Conservation (phyloP, 2,329 filamentous ascomycete genomes). For the Allantophomopsis cytisporea region DNA sequence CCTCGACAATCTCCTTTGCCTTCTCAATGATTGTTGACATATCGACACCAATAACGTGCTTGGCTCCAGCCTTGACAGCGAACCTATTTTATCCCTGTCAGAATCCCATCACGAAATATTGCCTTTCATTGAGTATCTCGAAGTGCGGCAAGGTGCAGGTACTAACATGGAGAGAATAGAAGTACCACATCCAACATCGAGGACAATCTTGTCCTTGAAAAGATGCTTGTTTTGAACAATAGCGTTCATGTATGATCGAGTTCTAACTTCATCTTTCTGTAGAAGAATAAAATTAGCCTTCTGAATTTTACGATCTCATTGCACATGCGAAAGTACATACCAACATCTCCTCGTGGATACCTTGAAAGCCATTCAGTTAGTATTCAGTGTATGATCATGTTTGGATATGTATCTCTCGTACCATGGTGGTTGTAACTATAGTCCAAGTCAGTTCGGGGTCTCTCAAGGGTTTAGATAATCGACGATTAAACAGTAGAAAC, state of each 20-base stretch:
- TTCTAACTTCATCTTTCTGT: constrained; percentile 97
- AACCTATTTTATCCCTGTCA: constrained; percentile 54
- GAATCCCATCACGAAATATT: too few relatives aligned
- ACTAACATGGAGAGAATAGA: constrained; percentile 95
- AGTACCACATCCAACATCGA: constrained; percentile 95
- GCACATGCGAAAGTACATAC: constrained; percentile 38
- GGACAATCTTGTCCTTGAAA: constrained; percentile 84
- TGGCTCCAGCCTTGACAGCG: constrained; percentile 87
- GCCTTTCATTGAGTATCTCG: neutral
- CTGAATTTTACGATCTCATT: constrained; percentile 3
- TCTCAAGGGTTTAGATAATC: neutral
- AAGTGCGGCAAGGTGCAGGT: constrained; percentile 5
- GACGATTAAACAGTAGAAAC: constrained; percentile 6
- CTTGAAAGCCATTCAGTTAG: constrained; percentile 26
- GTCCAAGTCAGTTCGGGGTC: constrained; percentile 9
- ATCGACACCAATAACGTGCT: constrained; percentile 97
- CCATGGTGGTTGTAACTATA: constrained; percentile 94
- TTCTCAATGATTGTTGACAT: constrained; percentile 99
- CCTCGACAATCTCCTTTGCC: constrained; percentile 84
- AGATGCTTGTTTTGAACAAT: constrained; percentile 95
- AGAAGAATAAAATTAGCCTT: constrained; percentile 9
- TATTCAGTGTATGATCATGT: constrained; percentile 1
- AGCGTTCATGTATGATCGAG: constrained; percentile 89
- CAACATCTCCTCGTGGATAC: constrained; percentile 97
- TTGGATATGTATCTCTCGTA: constrained; percentile 27